Evolutionary conservation across 768 basidiomycete species (phyloP), one percentile per base, ranked within the genome.

Genomic region (Phaeotremella skinneri): DNA sequence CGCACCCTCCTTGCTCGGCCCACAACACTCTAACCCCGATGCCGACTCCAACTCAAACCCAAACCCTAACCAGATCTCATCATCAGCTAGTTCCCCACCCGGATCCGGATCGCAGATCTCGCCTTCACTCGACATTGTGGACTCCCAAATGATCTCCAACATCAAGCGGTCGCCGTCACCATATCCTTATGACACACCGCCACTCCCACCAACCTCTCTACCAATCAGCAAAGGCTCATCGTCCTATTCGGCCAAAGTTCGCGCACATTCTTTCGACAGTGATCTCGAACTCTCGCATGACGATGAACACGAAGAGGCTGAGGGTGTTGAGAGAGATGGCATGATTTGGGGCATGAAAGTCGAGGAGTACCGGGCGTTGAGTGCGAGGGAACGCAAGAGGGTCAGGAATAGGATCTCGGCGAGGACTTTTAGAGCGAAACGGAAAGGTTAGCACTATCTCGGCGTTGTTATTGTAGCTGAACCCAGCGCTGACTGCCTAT

Each of bases 291-390:
- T 65, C 30, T 49, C 30, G 29, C 62, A 69, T 7, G 62, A 63
- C 47, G 63, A 59, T 23, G 69, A 70, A 17, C 67, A 66, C 17
- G 74, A 70, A 29, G 68, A 70, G 6, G 60, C 64, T 4, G 71
- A 72, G 56, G 75, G 73, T 30, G 69, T 73, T 7, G 75, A 76
- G 49, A 41, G 70, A 27, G 72, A 76, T 55, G 75, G 75, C 13
- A 75, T 73, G 68, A 76, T 76, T 37, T 76, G 75, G 75, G 75
- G 75, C 2, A 75, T 76, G 73, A 68, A 67, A 55, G 72, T 74
- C 13, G 72, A 73, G 17, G 70, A 67, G 5, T 76, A 76, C 49
- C 53, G 69, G 20, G 66, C 70, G 20, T 48, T 75, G 27, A 63
- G 57, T 13, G 75, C 75, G 13, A 57, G 72, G 49, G 75, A 76